A percentile compares a stretch with the other conserved stretches of the same genome.
These are phyloP conservation scores for Stephania cephalantha DNA, from an alignment of 164 flowering plant species.

Conservation along the genomic window DNA sequence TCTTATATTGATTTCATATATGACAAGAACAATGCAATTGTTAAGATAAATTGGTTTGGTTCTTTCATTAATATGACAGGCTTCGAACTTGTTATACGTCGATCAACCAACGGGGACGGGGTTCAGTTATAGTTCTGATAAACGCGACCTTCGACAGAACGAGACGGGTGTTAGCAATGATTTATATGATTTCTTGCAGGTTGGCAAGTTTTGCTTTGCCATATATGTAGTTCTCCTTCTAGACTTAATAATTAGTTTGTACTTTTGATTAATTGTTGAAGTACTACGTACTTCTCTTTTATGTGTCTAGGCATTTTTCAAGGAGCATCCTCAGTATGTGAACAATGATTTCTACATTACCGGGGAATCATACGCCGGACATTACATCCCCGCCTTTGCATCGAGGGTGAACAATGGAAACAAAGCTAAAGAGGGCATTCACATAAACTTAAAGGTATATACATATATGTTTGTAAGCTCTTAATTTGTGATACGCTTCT, in stretches of 20 bases:
- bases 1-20: no score
- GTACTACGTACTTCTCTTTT: not conserved
- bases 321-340: conserved; percentile 48
- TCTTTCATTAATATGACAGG: conserved; percentile 27
- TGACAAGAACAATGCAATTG: no score
- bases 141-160: conserved; percentile 48
- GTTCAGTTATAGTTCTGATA: conserved; percentile 61
- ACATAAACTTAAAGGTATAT: conserved; percentile 63
- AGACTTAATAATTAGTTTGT: no score
- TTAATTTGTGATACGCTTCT: not conserved
- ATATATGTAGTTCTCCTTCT: no score
- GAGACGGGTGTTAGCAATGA: conserved; percentile 76
- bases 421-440: conserved; percentile 65
- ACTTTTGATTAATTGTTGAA: not conserved
- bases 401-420: conserved; percentile 63
- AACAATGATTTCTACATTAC: conserved; percentile 75
- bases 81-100: conserved; percentile 58
- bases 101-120: conserved; percentile 93
- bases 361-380: conserved; percentile 94
- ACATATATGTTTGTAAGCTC: not conserved
- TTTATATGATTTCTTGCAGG: conserved; percentile 76
- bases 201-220: not conserved
- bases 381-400: conserved; percentile 84
- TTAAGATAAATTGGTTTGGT: not conserved
- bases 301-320: conserved; percentile 56